phyloP scores from a whole-genome alignment of 257 asterid species.

The Buddleja alternifolia region DNA sequence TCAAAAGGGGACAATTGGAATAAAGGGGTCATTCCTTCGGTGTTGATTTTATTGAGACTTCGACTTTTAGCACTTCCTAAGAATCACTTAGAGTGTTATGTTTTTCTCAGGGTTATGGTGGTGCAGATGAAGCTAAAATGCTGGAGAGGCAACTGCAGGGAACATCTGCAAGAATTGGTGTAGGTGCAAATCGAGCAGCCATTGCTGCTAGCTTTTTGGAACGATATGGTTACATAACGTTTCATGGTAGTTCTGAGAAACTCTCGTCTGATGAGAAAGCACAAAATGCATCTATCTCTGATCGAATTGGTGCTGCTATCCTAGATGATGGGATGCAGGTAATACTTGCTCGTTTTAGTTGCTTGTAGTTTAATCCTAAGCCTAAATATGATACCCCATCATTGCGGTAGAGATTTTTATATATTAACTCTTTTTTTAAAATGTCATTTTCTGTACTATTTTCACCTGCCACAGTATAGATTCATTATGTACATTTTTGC shows the following conservation, averaged over 20 bases:
- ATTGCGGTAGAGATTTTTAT: background rate
- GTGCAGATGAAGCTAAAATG: constrained; percentile 97
- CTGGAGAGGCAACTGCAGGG: constrained; percentile 72
- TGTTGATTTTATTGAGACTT: too few species aligned
- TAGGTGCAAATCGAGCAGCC: constrained; percentile 81
- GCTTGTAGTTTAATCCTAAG: constrained; percentile 4
- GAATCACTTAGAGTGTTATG: constrained; percentile 9
- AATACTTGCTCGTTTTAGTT: constrained; percentile 25
- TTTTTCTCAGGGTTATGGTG: constrained; percentile 76
- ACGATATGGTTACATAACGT: constrained; percentile 49
- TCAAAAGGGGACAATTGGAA: background rate
- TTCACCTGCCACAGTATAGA: background rate
- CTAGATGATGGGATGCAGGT: constrained; percentile 99
- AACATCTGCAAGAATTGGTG: constrained; percentile 65
- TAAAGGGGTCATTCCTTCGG: background rate
- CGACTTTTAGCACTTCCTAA: too few species aligned
- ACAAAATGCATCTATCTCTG: constrained; percentile 28
- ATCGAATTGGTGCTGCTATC: constrained; percentile 61
- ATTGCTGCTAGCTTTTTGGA: constrained; percentile 56
- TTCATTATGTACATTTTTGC: background rate
- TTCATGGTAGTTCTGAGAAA: constrained; percentile 25
- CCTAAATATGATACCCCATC: background rate
- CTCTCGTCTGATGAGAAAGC: constrained; percentile 27
- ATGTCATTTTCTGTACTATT: background rate
- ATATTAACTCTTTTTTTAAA: background rate